phyloP scores from a whole-genome alignment of 225 moss, liverwort and hornwort genomes.

The Polytrichum commune region DNA sequence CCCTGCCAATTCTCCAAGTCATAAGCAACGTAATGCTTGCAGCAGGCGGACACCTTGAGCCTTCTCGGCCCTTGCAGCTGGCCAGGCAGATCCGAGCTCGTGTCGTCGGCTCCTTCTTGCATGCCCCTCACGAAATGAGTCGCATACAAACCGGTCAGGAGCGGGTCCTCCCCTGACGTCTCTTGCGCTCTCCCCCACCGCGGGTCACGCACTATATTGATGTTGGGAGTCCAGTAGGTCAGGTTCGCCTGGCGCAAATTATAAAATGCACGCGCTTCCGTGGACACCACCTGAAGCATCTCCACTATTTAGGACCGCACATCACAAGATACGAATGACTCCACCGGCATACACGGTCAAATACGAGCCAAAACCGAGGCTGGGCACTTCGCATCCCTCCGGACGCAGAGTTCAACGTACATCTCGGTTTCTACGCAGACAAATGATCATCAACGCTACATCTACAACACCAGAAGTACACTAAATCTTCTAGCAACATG shows the following conservation, averaged over 20 bases:
- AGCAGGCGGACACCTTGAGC: conserved; percentile 38
- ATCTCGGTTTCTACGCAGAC: too few relatives aligned
- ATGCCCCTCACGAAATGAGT: conserved; percentile 18
- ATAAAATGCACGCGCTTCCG: conserved; percentile 33
- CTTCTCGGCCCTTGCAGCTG: conserved; percentile 10
- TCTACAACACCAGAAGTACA: too few relatives aligned
- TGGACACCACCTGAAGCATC: conserved; percentile 22
- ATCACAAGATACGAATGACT: too few relatives aligned
- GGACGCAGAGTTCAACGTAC: too few relatives aligned
- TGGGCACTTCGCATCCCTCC: too few relatives aligned
- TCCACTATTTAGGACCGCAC: too few relatives aligned
- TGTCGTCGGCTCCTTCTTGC: conserved; percentile 15
- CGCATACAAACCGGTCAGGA: conserved; percentile 18
- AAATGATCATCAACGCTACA: too few relatives aligned
- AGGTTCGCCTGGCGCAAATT: conserved; percentile 20
- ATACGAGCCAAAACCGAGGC: too few relatives aligned
- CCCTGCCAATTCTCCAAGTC: conserved; percentile 41
- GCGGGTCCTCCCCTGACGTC: conserved; percentile 35
- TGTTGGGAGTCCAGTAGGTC: conserved; percentile 37
- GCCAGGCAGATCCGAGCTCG: too few relatives aligned
- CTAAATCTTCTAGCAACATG: too few relatives aligned
- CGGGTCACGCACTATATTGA: conserved; percentile 38
- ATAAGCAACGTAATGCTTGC: conserved; percentile 39
- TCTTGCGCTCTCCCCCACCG: conserved; percentile 43
- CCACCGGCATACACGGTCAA: too few relatives aligned